Conservation (phyloP, 768 basidiomycete species). For the Paxillus involutus region DNA sequence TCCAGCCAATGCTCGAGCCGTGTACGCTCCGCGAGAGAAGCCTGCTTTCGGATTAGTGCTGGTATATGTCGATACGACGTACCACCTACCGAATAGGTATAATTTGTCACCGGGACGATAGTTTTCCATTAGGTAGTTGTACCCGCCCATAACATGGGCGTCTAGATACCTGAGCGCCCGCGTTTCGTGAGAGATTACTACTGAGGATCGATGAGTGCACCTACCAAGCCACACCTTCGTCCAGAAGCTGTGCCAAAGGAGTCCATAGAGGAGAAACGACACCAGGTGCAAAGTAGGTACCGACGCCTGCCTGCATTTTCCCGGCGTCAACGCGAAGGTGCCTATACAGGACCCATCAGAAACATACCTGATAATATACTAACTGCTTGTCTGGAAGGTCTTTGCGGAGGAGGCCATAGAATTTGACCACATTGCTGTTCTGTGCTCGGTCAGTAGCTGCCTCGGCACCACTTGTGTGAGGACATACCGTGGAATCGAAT, state of each 20-base stretch:
- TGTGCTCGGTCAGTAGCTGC: slow-evolving; percentile 14
- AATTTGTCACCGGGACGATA: slow-evolving; percentile 72
- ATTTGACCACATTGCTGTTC: slow-evolving; percentile 71
- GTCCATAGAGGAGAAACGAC: slow-evolving; percentile 61
- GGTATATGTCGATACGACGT: background rate
- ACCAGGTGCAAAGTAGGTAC: slow-evolving; percentile 58
- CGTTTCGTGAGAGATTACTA: background rate
- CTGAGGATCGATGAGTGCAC: slow-evolving; percentile 7
- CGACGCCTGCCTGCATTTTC: slow-evolving; percentile 42
- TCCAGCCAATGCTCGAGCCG: slow-evolving; percentile 71
- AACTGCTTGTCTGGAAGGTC: slow-evolving; percentile 52
- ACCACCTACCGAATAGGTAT: slow-evolving; percentile 61
- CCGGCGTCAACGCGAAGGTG: background rate
- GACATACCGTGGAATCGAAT: slow-evolving; percentile 46
- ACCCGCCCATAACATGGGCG: slow-evolving; percentile 72
- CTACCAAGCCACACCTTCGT: slow-evolving; percentile 74
- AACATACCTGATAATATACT: slow-evolving; percentile 67
- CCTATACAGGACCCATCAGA: background rate
- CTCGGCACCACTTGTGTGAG: background rate
- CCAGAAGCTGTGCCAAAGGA: slow-evolving; percentile 60
- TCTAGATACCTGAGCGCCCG: slow-evolving; percentile 57
- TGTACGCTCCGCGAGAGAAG: slow-evolving; percentile 74
- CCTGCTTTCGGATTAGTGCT: slow-evolving; percentile 40
- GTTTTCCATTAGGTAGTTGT: slow-evolving; percentile 78
- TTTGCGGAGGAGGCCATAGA: slow-evolving; percentile 68